These are phyloP conservation scores for Sphaerulina vaccinii DNA, from an alignment of 2,329 filamentous ascomycete genomes.

Conservation along the genomic window DNA sequence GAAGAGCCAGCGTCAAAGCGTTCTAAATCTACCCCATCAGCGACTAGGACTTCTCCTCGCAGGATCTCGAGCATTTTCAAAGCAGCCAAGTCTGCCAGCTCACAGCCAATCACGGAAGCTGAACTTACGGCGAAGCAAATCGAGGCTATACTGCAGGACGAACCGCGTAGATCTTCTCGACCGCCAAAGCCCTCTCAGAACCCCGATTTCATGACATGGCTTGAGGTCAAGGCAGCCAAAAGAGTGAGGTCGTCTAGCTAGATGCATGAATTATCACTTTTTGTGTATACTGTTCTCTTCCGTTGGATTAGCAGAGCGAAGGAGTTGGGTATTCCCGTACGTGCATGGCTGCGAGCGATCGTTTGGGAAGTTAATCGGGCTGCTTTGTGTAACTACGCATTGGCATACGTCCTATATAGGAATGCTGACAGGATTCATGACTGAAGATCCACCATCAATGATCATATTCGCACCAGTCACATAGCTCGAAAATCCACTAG, in stretches of 20 bases:
- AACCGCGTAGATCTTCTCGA: conserved; percentile 89
- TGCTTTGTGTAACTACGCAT: neutral
- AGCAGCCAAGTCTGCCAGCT: neutral
- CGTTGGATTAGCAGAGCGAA: neutral
- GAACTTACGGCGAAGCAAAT: neutral
- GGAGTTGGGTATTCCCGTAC: neutral
- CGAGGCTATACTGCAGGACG: conserved; percentile 50
- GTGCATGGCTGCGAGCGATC: no score
- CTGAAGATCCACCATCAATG: conserved; percentile 58
- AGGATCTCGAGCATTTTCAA: conserved; percentile 4
- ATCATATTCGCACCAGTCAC: conserved; percentile 62
- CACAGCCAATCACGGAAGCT: neutral
- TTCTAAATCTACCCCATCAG: neutral
- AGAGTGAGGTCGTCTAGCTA: neutral
- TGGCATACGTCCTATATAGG: conserved; percentile 22
- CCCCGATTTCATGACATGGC: conserved; percentile 1
- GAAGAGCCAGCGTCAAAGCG: conserved; percentile 2
- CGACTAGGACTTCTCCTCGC: neutral
- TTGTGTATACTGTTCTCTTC: neutral
- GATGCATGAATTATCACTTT: neutral
- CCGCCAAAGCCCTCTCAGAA: conserved; percentile 87
- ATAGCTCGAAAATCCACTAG: conserved; percentile 62
- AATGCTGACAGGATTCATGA: conserved; percentile 38
- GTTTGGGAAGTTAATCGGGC: neutral
- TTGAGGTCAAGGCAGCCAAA: conserved; percentile 1